Evolutionary conservation across 2,329 filamentous ascomycete species (phyloP), one percentile per base, ranked within the genome.

Genomic region (Hymenoscyphus repandus): DNA sequence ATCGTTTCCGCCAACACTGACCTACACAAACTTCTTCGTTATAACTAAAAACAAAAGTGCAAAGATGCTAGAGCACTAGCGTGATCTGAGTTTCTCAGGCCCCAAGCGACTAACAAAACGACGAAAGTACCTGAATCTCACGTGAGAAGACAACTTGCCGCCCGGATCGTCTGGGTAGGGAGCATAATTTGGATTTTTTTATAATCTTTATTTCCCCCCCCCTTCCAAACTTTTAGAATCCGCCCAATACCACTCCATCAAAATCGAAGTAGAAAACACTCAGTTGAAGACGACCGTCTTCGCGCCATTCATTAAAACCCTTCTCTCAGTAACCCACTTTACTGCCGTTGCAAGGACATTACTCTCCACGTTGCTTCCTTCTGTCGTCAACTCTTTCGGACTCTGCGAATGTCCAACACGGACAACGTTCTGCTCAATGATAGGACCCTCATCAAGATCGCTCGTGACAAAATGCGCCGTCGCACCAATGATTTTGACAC

Each of bases 401-500:
- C 79, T 84, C 80, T 90, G 80, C 58, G 75, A 78, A 69, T 93
- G 88, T 66, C 89, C 85, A 22, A 92, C 88, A 13, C 88, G 74
- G 5, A 83, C 78, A 48, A 92, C 83, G 49, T 87, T 78, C 77
- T 93, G 88, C 77, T 92, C 88, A 60, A 93, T 93, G 61, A 93
- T 93, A 10, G 88, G 88, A 1, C 88, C 88, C 73, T 93, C 88
- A 64, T 93, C 88, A 55, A 93, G 70, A 68, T 92, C 88, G 27
- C 85, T 86, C 1, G 88, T 93, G 58, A 92, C 88, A 61, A 92
- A 92, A 71, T 93, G 88, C 5, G 88, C 88, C 2, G 87, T 90
- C 20, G 88, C 88, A 52, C 88, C 88, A 51, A 91, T 90, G 61
- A 93, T 92, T 78, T 93, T 93, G 58, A 93, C 88, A 53, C 88